Evolutionary conservation across 768 basidiomycete species (phyloP).

Genomic region (Trametes cinnabarina): DNA sequence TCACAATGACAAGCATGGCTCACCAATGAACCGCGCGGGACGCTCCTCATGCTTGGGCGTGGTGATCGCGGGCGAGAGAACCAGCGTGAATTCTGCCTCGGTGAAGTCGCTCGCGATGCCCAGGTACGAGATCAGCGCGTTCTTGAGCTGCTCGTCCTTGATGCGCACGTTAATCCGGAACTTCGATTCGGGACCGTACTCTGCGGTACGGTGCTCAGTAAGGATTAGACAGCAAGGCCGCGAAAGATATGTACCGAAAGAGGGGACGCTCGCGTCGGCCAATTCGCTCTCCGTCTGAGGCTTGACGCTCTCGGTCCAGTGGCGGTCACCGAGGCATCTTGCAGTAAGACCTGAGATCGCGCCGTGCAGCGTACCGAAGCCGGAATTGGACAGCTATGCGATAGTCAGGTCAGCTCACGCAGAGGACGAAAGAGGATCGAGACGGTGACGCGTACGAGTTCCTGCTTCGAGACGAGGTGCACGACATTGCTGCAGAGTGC

Average conservation of each 20-base stretch:
- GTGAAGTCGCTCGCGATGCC: slow-evolving; percentile 73
- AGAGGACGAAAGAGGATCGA: no score
- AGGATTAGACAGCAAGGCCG: background rate
- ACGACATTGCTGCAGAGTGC: slow-evolving; percentile 67
- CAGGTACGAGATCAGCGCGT: slow-evolving; percentile 63
- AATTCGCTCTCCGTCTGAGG: slow-evolving; percentile 70
- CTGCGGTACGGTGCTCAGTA: slow-evolving; percentile 31
- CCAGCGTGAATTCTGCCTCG: slow-evolving; percentile 72
- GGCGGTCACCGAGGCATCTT: slow-evolving; percentile 58
- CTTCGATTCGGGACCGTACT: slow-evolving; percentile 50
- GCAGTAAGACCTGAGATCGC: slow-evolving; percentile 76
- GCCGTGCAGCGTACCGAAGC: slow-evolving; percentile 83
- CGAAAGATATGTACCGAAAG: slow-evolving; percentile 46
- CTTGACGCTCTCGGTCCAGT: slow-evolving; percentile 53
- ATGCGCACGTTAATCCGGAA: slow-evolving; percentile 58
- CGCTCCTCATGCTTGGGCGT: slow-evolving; percentile 58
- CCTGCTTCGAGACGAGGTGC: slow-evolving; percentile 69
- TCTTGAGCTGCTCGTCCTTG: slow-evolving; percentile 57
- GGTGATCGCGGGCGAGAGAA: slow-evolving; percentile 66
- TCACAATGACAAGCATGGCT: slow-evolving; percentile 19
- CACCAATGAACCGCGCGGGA: slow-evolving; percentile 56
- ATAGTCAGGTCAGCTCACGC: no score
- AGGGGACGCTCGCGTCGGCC: slow-evolving; percentile 48
- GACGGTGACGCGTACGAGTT: slow-evolving; percentile 75
- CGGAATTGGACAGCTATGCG: slow-evolving; percentile 50